These are phyloP conservation scores for Tulasnella sp. DNA, from an alignment of 768 basidiomycete species.

Conservation along the genomic window DNA sequence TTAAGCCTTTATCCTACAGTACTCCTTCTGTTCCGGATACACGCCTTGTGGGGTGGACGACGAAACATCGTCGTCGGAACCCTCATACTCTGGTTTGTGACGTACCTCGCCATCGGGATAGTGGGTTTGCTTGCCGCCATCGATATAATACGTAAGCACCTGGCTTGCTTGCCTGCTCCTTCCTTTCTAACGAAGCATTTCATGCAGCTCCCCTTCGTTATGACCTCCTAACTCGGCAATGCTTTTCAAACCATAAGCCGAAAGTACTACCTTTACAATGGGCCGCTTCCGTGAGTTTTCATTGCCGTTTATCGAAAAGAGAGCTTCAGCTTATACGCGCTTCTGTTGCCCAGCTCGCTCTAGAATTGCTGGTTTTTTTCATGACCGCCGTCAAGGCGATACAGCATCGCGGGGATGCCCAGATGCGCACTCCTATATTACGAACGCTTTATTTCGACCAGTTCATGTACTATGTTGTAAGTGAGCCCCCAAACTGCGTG, in stretches of 20 bases:
- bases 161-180: neutral
- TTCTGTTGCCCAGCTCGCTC: neutral
- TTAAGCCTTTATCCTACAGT: neutral
- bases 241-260: neutral
- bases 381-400: conserved; percentile 19
- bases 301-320: neutral
- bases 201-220: neutral
- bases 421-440: conserved; percentile 10
- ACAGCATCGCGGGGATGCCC: neutral
- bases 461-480: conserved; percentile 6
- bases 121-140: neutral
- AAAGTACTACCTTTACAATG: neutral
- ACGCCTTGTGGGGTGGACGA: neutral
- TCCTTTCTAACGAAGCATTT: neutral
- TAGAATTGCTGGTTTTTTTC: neutral
- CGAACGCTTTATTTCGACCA: conserved; percentile 1
- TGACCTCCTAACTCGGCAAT: neutral
- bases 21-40: conserved; percentile 6
- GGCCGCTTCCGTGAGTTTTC: neutral
- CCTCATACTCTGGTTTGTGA: neutral
- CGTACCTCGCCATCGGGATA: neutral
- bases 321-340: neutral
- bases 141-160: neutral
- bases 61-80: neutral
- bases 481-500: neutral